Evolutionary conservation across 768 basidiomycete species (phyloP).

Genomic region (Mycena latifolia): DNA sequence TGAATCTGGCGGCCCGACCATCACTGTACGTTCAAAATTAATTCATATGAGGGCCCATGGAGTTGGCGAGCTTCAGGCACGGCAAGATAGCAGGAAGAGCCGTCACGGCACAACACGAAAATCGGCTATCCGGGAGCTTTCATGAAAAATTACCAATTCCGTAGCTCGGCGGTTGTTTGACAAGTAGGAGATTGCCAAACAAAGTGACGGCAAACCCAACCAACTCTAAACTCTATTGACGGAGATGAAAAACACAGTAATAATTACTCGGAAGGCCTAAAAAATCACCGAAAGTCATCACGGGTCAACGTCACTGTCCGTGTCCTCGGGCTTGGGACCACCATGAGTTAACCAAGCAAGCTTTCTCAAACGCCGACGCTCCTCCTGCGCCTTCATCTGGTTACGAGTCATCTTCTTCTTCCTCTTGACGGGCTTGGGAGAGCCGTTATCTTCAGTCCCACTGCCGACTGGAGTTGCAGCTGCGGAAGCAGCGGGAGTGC

Average conservation of each 20-base stretch:
- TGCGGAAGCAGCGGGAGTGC: constrained; percentile 78
- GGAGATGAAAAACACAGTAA: constrained; percentile 20
- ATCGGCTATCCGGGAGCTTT: too few relatives aligned
- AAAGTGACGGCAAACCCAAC: constrained; percentile 4
- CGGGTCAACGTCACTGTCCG: constrained; percentile 67
- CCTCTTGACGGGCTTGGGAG: constrained; percentile 65
- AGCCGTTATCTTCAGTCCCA: constrained; percentile 74
- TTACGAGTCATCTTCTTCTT: constrained; percentile 95
- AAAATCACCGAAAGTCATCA: constrained; percentile 15
- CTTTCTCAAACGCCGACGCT: constrained; percentile 84
- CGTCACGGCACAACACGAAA: too few relatives aligned
- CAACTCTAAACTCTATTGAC: constrained; percentile 31
- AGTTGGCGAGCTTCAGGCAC: too few relatives aligned
- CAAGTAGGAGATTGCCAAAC: not conserved
- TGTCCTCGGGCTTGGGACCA: constrained; percentile 87
- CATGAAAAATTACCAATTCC: not conserved
- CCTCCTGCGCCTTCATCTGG: constrained; percentile 90
- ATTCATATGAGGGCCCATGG: constrained; percentile 18
- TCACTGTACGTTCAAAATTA: constrained; percentile 8
- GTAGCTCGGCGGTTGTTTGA: constrained; percentile 4
- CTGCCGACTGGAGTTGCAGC: constrained; percentile 83
- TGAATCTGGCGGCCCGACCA: constrained; percentile 1
- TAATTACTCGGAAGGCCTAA: constrained; percentile 1
- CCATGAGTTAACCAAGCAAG: constrained; percentile 87
- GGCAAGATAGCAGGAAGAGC: too few relatives aligned